Percentiles rank a stretch among this genome's conserved stretches.
Evolutionary conservation across 2,329 filamentous ascomycete species (phyloP).

Genomic region (Zymoseptoria passerinii): DNA sequence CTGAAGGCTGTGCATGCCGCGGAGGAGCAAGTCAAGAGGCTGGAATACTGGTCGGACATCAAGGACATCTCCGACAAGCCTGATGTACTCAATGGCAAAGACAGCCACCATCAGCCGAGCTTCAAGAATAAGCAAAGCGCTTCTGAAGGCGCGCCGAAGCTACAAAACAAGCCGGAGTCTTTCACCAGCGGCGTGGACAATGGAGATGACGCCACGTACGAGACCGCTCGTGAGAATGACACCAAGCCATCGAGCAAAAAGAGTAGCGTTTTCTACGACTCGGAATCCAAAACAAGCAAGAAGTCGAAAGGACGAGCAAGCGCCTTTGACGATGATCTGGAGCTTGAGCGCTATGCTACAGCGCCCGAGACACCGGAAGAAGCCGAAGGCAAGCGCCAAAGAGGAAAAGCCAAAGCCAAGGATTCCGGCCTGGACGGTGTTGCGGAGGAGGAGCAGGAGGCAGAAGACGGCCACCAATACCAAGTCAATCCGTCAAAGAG

Average conservation of each 20-base stretch:
- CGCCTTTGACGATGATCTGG: slow-evolving; percentile 6
- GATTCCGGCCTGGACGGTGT: slow-evolving; percentile 12
- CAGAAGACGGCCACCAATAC: slow-evolving; percentile 1
- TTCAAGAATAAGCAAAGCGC: slow-evolving; percentile 18
- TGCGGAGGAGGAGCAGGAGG: slow-evolving; percentile 5
- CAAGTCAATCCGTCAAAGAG: neutral
- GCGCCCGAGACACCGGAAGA: slow-evolving; percentile 10
- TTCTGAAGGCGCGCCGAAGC: slow-evolving; percentile 3
- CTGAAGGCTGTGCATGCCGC: slow-evolving; percentile 65
- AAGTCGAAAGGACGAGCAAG: slow-evolving; percentile 11
- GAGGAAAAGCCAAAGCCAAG: slow-evolving; percentile 14
- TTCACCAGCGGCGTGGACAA: neutral
- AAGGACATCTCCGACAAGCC: slow-evolving; percentile 31
- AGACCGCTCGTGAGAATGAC: slow-evolving; percentile 1
- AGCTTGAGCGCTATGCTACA: slow-evolving; percentile 12
- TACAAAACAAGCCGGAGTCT: neutral
- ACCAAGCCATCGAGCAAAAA: slow-evolving; percentile 10
- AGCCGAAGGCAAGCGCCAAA: slow-evolving; percentile 5
- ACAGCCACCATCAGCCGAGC: slow-evolving; percentile 11
- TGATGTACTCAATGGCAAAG: slow-evolving; percentile 8
- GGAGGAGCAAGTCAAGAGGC: slow-evolving; percentile 67
- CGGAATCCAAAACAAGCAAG: slow-evolving; percentile 8
- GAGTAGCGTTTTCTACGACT: slow-evolving; percentile 13
- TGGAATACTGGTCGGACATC: slow-evolving; percentile 81
- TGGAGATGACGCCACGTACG: neutral